Evolutionary conservation across 1,284 basidiomycete genomes (phyloP).

Genomic region (Rugosomyces carneus): DNA sequence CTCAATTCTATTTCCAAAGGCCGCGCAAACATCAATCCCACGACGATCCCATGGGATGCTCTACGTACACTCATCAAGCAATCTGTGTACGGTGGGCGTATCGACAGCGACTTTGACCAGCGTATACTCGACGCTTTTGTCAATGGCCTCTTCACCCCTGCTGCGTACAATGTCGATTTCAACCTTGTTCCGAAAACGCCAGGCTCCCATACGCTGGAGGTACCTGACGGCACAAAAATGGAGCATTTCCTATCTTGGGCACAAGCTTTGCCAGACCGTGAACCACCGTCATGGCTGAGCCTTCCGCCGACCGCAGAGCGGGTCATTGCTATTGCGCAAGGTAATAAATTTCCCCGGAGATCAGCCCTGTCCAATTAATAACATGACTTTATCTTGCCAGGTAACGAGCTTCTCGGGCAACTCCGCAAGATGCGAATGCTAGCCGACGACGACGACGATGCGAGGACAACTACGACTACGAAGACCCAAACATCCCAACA

Average conservation of each 20-base stretch:
- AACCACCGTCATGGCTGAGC: conserved; percentile 90
- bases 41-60: conserved; percentile 88
- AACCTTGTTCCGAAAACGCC: conserved; percentile 70
- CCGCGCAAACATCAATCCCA: conserved; percentile 85
- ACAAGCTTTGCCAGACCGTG: conserved; percentile 77
- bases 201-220: conserved; percentile 53
- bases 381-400: conserved; percentile 34
- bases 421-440: conserved; percentile 89
- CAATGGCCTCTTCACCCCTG: conserved; percentile 79
- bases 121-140: conserved; percentile 88
- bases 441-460: conserved; percentile 81
- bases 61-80: conserved; percentile 88
- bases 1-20: conserved; percentile 77
- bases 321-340: conserved; percentile 87
- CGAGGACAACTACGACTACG: conserved; percentile 40
- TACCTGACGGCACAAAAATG: conserved; percentile 88
- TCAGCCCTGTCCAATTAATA: conserved; percentile 10
- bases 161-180: conserved; percentile 90
- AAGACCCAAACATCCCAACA: conserved; percentile 61
- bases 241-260: conserved; percentile 90
- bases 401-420: conserved; percentile 77
- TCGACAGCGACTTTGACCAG: conserved; percentile 94
- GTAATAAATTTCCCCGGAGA: conserved; percentile 35
- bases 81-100: conserved; percentile 89
- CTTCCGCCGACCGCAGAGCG: conserved; percentile 87